phyloP scores from a whole-genome alignment of 495 filamentous ascomycete species.

The Astrothelium subdiscretum region DNA sequence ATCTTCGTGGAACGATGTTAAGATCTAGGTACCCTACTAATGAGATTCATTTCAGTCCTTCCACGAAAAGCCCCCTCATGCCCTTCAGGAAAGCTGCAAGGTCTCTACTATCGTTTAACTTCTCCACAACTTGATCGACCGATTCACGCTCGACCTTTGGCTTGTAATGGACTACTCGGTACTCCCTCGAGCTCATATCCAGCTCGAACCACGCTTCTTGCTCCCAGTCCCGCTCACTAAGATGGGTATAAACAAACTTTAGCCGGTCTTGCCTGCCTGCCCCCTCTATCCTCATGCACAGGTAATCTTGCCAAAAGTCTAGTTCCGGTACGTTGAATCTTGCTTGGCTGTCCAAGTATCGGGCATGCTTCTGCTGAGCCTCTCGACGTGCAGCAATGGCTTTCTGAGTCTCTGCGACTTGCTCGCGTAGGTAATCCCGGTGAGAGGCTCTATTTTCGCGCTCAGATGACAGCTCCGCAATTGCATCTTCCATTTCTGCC shows the following conservation, averaged over 20 bases:
- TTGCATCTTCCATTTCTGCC: conserved; percentile 72
- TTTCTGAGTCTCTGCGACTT: conserved; percentile 69
- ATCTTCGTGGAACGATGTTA: not conserved
- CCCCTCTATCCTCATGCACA: conserved; percentile 83
- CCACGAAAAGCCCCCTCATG: conserved; percentile 78
- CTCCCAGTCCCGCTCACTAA: conserved; percentile 79
- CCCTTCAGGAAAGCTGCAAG: conserved; percentile 73
- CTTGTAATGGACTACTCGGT: conserved; percentile 62
- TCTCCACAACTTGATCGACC: conserved; percentile 60
- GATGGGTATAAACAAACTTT: conserved; percentile 83
- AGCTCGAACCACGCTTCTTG: conserved; percentile 90
- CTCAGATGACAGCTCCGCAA: conserved; percentile 59
- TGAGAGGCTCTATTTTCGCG: conserved; percentile 62
- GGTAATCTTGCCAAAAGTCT: conserved; percentile 86
- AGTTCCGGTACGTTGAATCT: conserved; percentile 83
- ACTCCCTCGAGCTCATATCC: conserved; percentile 66
- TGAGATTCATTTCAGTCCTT: conserved; percentile 33
- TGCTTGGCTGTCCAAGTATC: conserved; percentile 63
- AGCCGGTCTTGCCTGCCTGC: conserved; percentile 72
- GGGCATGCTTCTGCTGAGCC: conserved; percentile 50
- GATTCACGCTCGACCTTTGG: conserved; percentile 65
- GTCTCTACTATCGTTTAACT: conserved; percentile 73
- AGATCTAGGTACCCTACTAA: not conserved
- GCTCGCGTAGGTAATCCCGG: conserved; percentile 60
- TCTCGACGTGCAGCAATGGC: conserved; percentile 49